Percentiles rank a stretch among this genome's conserved stretches.
Conservation (phyloP, 352 stramenopile species). For the Globisporangium nodosum region DNA sequence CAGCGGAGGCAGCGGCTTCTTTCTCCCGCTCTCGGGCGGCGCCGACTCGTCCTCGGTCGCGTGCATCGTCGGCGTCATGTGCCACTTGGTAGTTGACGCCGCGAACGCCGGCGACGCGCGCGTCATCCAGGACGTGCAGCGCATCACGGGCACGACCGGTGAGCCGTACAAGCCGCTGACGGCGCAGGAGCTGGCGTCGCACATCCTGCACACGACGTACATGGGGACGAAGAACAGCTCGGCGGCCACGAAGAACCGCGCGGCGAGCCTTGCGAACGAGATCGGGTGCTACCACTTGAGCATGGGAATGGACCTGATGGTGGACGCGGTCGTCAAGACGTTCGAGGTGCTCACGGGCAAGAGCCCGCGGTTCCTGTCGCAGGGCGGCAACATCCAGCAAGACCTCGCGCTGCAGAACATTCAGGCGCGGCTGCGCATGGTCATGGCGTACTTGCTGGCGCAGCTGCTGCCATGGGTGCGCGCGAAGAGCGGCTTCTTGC, state of each 20-base stretch:
- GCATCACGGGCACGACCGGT: slow-evolving; percentile 59
- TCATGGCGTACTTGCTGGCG: slow-evolving; percentile 96
- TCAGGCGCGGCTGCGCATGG: slow-evolving; percentile 97
- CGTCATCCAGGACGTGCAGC: slow-evolving; percentile 84
- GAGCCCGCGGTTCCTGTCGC: slow-evolving; percentile 84
- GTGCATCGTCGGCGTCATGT: slow-evolving; percentile 98
- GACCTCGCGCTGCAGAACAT: slow-evolving; percentile 99
- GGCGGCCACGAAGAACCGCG: slow-evolving; percentile 86
- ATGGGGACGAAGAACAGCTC: slow-evolving; percentile 97
- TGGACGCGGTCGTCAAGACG: slow-evolving; percentile 81
- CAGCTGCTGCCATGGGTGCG: slow-evolving; percentile 98
- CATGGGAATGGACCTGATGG: slow-evolving; percentile 95
- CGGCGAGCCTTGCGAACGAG: slow-evolving; percentile 87
- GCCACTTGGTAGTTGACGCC: slow-evolving; percentile 88
- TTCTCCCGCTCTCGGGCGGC: slow-evolving; percentile 95
- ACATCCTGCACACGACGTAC: slow-evolving; percentile 96
- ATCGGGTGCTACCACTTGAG: slow-evolving; percentile 95
- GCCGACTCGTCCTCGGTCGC: slow-evolving; percentile 96
- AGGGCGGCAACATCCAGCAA: slow-evolving; percentile 90
- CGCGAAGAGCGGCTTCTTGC: slow-evolving; percentile 91
- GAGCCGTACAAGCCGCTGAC: slow-evolving; percentile 55
- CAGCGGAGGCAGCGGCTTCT: slow-evolving; percentile 85
- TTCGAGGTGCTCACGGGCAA: slow-evolving; percentile 83
- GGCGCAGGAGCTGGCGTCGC: slow-evolving; percentile 87
- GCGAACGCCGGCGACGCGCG: slow-evolving; percentile 72